Percentiles rank a stretch among this genome's conserved stretches.
These are phyloP conservation scores for Orbilia brochopaga DNA, from an alignment of 2,329 filamentous ascomycete species.

Conservation along the genomic window DNA sequence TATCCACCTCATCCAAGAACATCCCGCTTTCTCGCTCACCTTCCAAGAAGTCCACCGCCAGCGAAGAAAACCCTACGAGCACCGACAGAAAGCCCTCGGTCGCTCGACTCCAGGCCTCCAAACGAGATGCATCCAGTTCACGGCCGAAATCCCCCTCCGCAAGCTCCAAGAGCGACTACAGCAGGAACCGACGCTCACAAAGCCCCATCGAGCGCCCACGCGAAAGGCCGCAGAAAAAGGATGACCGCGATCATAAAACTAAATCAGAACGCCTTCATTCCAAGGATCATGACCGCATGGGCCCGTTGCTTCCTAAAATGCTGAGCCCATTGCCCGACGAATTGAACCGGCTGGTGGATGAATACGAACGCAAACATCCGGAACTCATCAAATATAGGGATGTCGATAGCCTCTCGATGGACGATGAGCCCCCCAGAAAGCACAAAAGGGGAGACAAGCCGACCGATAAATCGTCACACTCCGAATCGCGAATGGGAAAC, in stretches of 20 bases:
- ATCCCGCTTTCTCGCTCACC: conserved; percentile 16
- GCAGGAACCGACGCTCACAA: conserved; percentile 26
- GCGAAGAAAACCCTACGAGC: conserved; percentile 11
- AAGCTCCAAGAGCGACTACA: conserved; percentile 26
- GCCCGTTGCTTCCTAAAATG: conserved; percentile 29
- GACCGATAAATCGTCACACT: conserved; percentile 12
- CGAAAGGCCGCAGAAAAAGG: conserved; percentile 22
- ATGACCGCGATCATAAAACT: conserved; percentile 17
- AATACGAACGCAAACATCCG: conserved; percentile 29
- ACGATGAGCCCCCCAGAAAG: conserved; percentile 27
- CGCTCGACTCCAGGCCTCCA: conserved; percentile 12
- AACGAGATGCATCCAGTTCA: conserved; percentile 17
- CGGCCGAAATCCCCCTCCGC: conserved; percentile 26
- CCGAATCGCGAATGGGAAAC: conserved; percentile 4
- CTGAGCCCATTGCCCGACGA: conserved; percentile 44
- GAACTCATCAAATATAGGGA: conserved; percentile 25
- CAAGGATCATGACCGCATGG: conserved; percentile 10
- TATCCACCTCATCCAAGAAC: conserved; percentile 12
- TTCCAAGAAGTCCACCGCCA: conserved; percentile 16
- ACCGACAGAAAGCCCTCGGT: conserved; percentile 14
- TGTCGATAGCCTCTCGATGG: conserved; percentile 19
- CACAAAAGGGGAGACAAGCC: conserved; percentile 12
- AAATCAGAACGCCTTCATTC: conserved; percentile 21
- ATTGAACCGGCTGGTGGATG: conserved; percentile 38
- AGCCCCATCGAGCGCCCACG: conserved; percentile 30